Evolutionary conservation across 345 rosid genomes (phyloP).

Genomic region (Cardamine chenopodiifolia): DNA sequence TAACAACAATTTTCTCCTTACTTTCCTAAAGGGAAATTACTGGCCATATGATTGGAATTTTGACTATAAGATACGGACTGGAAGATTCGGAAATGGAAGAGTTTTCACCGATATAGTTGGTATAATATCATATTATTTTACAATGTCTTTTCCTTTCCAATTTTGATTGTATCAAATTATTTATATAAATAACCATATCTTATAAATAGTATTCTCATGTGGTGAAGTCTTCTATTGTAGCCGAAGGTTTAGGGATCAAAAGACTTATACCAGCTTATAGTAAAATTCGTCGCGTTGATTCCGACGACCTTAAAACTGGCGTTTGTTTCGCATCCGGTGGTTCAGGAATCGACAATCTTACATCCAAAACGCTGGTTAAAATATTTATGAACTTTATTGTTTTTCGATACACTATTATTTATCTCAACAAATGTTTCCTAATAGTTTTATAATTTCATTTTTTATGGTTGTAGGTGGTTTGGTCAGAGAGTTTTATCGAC

Average conservation of each 20-base stretch:
- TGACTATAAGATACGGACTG: constrained; percentile 49
- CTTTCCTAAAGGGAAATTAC: constrained; percentile 49
- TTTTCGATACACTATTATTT: background rate
- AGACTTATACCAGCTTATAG: constrained; percentile 58
- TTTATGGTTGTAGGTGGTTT: constrained; percentile 1
- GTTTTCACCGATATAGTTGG: constrained; percentile 50
- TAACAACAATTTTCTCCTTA: constrained; percentile 52
- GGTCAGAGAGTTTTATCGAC: constrained; percentile 52
- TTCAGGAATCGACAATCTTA: constrained; percentile 64
- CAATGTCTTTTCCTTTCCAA: background rate
- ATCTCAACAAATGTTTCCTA: background rate
- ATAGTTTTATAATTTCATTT: background rate
- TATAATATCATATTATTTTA: constrained; percentile 4
- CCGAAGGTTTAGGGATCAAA: constrained; percentile 62
- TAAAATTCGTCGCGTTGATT: constrained; percentile 41
- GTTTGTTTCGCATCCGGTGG: constrained; percentile 80
- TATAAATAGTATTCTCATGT: constrained; percentile 4
- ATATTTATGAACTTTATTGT: background rate
- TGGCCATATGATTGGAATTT: constrained; percentile 64
- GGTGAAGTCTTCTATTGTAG: constrained; percentile 42
- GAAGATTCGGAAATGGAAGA: constrained; percentile 66
- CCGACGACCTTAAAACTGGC: constrained; percentile 58
- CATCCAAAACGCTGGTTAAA: constrained; percentile 43
- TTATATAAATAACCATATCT: background rate
- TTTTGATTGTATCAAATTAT: background rate